Conservation (phyloP, 139 green algal genomes). For the Pseudopediastrum boryanum region DNA sequence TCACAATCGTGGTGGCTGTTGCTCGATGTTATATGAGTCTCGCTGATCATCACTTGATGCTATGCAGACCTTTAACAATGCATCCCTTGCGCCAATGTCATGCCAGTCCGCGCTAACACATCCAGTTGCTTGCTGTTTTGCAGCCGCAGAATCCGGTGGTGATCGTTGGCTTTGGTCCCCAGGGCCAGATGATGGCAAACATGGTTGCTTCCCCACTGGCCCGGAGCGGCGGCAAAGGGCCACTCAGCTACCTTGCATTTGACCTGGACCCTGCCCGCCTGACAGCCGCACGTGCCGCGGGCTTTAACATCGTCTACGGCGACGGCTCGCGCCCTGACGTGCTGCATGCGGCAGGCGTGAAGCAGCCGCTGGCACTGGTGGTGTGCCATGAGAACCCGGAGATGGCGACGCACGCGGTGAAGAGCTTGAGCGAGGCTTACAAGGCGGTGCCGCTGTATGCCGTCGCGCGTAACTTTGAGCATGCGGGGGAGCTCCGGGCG, state of each 20-base stretch:
- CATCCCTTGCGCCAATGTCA: no score
- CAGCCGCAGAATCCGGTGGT: slow-evolving; percentile 66
- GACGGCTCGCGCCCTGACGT: slow-evolving; percentile 77
- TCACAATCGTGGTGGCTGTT: no score
- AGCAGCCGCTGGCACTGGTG: slow-evolving; percentile 67
- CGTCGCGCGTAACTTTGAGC: slow-evolving; percentile 72
- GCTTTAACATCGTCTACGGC: slow-evolving; percentile 66
- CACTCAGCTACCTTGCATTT: slow-evolving; percentile 82
- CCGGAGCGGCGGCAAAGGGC: not conserved
- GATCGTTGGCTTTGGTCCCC: slow-evolving; percentile 78
- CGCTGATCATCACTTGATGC: no score
- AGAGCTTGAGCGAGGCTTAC: slow-evolving; percentile 59
- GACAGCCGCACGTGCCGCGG: slow-evolving; percentile 49
- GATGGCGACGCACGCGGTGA: slow-evolving; percentile 54
- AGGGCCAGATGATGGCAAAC: slow-evolving; percentile 74
- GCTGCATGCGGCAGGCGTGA: slow-evolving; percentile 80
- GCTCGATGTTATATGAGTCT: no score
- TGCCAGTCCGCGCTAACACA: no score
- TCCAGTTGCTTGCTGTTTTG: no score
- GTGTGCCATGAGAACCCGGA: slow-evolving; percentile 71
- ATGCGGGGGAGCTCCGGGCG: slow-evolving; percentile 79
- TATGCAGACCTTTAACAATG: no score
- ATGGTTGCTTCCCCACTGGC: slow-evolving; percentile 79
- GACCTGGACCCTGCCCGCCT: slow-evolving; percentile 77
- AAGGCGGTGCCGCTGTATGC: slow-evolving; percentile 82